Conservation (phyloP, 345 rosid species). For the Aurinia saxatilis region DNA sequence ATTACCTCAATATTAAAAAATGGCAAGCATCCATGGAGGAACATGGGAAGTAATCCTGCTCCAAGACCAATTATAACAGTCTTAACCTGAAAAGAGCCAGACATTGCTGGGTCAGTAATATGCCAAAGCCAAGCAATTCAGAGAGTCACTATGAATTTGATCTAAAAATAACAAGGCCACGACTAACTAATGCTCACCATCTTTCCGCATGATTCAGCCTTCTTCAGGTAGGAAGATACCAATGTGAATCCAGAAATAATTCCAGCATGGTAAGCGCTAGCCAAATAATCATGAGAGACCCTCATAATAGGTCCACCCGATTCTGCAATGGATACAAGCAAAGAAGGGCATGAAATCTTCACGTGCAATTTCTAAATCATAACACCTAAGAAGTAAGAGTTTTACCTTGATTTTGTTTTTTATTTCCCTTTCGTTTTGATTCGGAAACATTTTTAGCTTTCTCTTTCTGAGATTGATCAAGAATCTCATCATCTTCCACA, state of each 20-base stretch:
- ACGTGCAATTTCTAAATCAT: neutral
- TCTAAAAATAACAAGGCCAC: neutral
- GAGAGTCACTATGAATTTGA: neutral
- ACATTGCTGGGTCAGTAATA: slow-evolving; percentile 5
- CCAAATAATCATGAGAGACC: slow-evolving; percentile 76
- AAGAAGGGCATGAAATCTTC: neutral
- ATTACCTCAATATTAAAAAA: slow-evolving; percentile 64
- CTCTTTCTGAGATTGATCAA: slow-evolving; percentile 30
- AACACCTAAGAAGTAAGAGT: neutral
- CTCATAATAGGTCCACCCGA: slow-evolving; percentile 31
- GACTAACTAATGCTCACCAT: slow-evolving; percentile 33
- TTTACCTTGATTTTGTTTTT: slow-evolving; percentile 44
- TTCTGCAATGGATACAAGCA: slow-evolving; percentile 28
- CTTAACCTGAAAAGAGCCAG: slow-evolving; percentile 46
- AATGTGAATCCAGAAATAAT: slow-evolving; percentile 75
- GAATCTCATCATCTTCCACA: slow-evolving; percentile 29
- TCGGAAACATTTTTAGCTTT: slow-evolving; percentile 40
- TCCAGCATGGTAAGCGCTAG: slow-evolving; percentile 81
- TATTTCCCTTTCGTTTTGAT: slow-evolving; percentile 39
- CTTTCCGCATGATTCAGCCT: slow-evolving; percentile 43
- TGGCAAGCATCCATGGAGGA: slow-evolving; percentile 64
- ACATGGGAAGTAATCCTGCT: slow-evolving; percentile 96
- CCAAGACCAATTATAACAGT: slow-evolving; percentile 88
- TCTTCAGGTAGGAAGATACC: slow-evolving; percentile 66
- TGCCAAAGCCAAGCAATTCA: neutral